Evolutionary conservation across 2,329 filamentous ascomycete species (phyloP), one percentile per base, ranked within the genome.

Genomic region (Pyricularia sp.): DNA sequence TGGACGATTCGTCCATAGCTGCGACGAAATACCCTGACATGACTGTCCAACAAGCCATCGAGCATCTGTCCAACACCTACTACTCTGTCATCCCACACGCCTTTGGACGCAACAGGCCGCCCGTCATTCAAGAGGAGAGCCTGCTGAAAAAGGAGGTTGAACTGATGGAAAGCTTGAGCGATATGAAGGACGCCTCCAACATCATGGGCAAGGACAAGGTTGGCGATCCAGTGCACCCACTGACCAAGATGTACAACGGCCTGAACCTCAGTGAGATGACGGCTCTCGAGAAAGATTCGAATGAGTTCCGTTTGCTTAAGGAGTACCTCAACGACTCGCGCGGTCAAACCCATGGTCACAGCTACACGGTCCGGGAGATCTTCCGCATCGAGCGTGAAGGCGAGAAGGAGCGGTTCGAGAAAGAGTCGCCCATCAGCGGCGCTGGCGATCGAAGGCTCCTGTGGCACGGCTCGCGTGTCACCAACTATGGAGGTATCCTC

Each of bases 401-500:
- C 61, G 93, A 97, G 78, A 79, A 82, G 7, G 84, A 88, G 0
- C 89, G 91, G 1, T 94, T 94, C 74, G 78, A 87, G 4, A 79
- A 84, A 61, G 87, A 85, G 63, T 68, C 77, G 9, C 89, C 20
- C 6, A 10, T 63, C 28, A 30, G 6, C 12, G 67, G 83, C 70
- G 78, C 85, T 26, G 83, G 81, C 1, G 86, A 95, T 75, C 87
- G 90, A 28, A 88, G 92, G 23, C 86, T 97, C 1, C 84, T 97
- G 2, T 97, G 93, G 93, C 93, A 97, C 76, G 93, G 93, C 20
- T 94, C 91, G 20, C 88, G 92, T 42, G 86, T 84, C 36, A 95
- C 92, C 68, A 97, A 97, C 77, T 97, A 90, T 72, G 92, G 90
- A 75, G 93, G 93, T 75, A 97, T 97, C 70, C 86, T 97, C 61